These are phyloP conservation scores for Xenoacremonium recifei DNA, from an alignment of 2,329 filamentous ascomycete species.

Conservation along the genomic window DNA sequence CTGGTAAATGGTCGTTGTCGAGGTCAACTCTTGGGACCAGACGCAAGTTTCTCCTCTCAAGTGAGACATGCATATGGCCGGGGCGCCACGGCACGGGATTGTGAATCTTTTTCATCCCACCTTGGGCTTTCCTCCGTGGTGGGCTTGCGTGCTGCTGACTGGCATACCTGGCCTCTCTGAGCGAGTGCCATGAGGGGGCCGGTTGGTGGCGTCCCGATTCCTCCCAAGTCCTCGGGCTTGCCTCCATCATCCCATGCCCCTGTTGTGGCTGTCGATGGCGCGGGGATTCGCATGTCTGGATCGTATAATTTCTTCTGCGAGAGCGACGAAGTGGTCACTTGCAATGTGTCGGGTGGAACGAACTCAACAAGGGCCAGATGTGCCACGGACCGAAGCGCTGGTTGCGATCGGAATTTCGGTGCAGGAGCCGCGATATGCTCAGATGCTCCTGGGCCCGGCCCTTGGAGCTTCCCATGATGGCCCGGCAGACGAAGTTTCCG, in stretches of 20 bases:
- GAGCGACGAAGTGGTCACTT: too few species aligned
- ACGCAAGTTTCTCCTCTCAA: conserved; percentile 3
- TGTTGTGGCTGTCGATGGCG: conserved; percentile 18
- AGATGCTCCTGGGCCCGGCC: too few species aligned
- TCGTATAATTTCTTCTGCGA: conserved; percentile 12
- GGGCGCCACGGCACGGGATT: conserved; percentile 3
- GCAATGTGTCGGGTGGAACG: too few species aligned
- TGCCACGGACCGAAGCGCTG: too few species aligned
- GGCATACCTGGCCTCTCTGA: background rate
- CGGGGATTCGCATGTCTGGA: conserved; percentile 10
- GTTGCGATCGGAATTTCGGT: too few species aligned
- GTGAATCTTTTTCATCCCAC: background rate
- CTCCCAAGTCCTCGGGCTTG: conserved; percentile 15
- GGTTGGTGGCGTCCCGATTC: too few species aligned
- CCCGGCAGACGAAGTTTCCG: too few species aligned
- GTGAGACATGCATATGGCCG: conserved; percentile 14
- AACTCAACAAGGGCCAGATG: too few species aligned
- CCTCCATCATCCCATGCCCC: conserved; percentile 15
- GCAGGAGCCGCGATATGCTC: too few species aligned
- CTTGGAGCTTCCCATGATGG: too few species aligned
- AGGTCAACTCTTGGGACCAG: background rate
- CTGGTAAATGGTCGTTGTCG: too few species aligned
- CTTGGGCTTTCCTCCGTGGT: background rate
- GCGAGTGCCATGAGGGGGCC: too few species aligned
- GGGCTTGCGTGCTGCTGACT: background rate